Percentiles rank a stretch among this genome's conserved stretches.
phyloP scores from a whole-genome alignment of 2,329 filamentous ascomycete species.

The Didymella lethalis region DNA sequence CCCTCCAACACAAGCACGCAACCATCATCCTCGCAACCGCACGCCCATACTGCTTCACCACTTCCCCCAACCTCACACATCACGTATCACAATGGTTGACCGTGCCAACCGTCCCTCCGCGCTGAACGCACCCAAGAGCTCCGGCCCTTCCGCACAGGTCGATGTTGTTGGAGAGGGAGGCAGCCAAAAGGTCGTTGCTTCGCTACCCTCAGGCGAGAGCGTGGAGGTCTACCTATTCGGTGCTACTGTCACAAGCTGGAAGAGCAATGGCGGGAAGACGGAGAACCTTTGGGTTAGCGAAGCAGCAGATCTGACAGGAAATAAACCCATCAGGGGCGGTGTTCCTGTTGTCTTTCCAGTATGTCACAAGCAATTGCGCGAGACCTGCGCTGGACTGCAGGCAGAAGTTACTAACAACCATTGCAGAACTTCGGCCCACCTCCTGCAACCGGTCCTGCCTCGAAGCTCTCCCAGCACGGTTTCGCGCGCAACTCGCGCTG shows the following conservation, averaged over 20 bases:
- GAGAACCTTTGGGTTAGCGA: constrained; percentile 91
- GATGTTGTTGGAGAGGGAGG: constrained; percentile 77
- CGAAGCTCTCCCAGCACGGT: constrained; percentile 86
- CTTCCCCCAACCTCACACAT: constrained; percentile 14
- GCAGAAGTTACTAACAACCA: constrained; percentile 17
- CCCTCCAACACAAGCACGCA: not conserved
- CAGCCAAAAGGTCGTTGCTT: constrained; percentile 77
- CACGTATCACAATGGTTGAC: constrained; percentile 70
- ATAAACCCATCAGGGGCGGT: constrained; percentile 87
- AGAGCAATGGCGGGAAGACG: constrained; percentile 71
- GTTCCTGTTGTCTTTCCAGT: constrained; percentile 95
- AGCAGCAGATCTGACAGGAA: constrained; percentile 80
- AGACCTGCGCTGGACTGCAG: not conserved
- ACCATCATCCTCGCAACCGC: constrained; percentile 12
- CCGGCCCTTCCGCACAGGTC: constrained; percentile 71
- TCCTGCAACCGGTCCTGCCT: constrained; percentile 77
- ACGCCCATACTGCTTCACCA: constrained; percentile 10
- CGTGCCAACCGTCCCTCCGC: constrained; percentile 84
- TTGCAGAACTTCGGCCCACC: constrained; percentile 80
- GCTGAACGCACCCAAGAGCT: constrained; percentile 66
- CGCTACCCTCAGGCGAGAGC: constrained; percentile 84
- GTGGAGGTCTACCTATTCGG: constrained; percentile 88
- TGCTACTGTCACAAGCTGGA: constrained; percentile 94
- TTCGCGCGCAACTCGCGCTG: constrained; percentile 89
- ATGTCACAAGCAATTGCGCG: constrained; percentile 46